Base-by-base conservation (phyloP, 192 early-diverging fungal genomes). In the Coemansia sp. region DNA sequence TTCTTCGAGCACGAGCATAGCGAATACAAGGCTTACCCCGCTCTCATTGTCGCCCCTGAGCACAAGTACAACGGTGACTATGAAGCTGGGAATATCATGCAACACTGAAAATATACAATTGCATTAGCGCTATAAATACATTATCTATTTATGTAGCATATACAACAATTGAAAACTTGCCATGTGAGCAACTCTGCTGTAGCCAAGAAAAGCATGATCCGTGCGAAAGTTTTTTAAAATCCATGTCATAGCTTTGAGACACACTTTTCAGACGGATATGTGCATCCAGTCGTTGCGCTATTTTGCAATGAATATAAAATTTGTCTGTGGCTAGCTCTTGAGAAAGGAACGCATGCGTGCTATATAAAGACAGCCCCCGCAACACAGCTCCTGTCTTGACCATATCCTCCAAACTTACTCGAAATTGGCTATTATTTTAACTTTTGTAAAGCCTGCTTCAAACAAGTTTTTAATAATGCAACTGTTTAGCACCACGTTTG, bases 81-180 rank as follows among this genome's bases (percentile, higher is more conserved):
- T 32, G 32, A 32, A 32, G 32, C 32, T 32, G 32, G 7, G 1
- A 6, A 8, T 9, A 32, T 8, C 5, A 8, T 32, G 32, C 32
- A 32, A 7, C 32, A 32, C 32, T 8, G 26, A 27, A 8, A 8
- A 32, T 32, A 32, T 8, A 32, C 32, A 32, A 32, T 32, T 32
- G 7, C 32, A 32, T 32, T 32, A 8, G 32, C 8, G 7, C 32
- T 32, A 32, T 32, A 32, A 32, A 32, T 32, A 32, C 32, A 32
- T 32, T 32, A 32, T 32, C 32, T 32, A 32, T 32, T 32, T 32
- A 32, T 32, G 32, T 32, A 32, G 32, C 32, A 9, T 32, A 32
- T 8, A 32, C 32, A 32, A 32, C 32, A 43, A 43, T 49, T 65
- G 68, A 39, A 61, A 47, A 1, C 51, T 13, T 53, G 51, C 12